These are phyloP conservation scores for Lepidium sativum DNA, from an alignment of 345 rosid species.

Conservation along the genomic window DNA sequence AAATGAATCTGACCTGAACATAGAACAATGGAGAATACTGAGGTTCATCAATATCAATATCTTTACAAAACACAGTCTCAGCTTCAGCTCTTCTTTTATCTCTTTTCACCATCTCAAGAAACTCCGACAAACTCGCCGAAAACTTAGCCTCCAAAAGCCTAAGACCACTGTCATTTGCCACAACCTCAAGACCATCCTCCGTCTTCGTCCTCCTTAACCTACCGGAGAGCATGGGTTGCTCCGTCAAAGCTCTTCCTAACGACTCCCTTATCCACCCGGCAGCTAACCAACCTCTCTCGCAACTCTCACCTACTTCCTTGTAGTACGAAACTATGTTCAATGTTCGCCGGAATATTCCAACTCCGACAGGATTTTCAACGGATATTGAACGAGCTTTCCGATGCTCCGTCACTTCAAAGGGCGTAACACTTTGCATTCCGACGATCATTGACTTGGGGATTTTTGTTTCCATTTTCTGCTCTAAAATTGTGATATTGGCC, in stretches of 20 bases:
- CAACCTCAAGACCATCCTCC: slow-evolving; percentile 48
- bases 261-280: slow-evolving; percentile 83
- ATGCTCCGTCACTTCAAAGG: slow-evolving; percentile 44
- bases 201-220: slow-evolving; percentile 32
- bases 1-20: slow-evolving; percentile 44
- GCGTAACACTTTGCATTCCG: slow-evolving; percentile 44
- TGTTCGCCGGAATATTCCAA: slow-evolving; percentile 36
- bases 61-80: slow-evolving; percentile 64
- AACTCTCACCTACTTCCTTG: slow-evolving; percentile 28
- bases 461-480: slow-evolving; percentile 17
- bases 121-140: slow-evolving; percentile 36
- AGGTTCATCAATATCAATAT: slow-evolving; percentile 55
- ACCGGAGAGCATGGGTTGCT: slow-evolving; percentile 57
- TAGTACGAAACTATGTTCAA: slow-evolving; percentile 47
- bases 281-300: slow-evolving; percentile 47
- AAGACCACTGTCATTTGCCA: slow-evolving; percentile 63
- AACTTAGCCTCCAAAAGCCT: slow-evolving; percentile 58
- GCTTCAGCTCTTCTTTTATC: slow-evolving; percentile 38
- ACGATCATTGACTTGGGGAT: slow-evolving; percentile 33
- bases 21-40: slow-evolving; percentile 63
- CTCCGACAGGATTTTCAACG: slow-evolving; percentile 22
- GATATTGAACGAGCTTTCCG: slow-evolving; percentile 35
- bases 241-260: slow-evolving; percentile 41
- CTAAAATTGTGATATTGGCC: background rate
- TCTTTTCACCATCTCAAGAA: slow-evolving; percentile 32